Base-by-base conservation (phyloP, 306 rosid genomes). In the Inga oerstediana region DNA sequence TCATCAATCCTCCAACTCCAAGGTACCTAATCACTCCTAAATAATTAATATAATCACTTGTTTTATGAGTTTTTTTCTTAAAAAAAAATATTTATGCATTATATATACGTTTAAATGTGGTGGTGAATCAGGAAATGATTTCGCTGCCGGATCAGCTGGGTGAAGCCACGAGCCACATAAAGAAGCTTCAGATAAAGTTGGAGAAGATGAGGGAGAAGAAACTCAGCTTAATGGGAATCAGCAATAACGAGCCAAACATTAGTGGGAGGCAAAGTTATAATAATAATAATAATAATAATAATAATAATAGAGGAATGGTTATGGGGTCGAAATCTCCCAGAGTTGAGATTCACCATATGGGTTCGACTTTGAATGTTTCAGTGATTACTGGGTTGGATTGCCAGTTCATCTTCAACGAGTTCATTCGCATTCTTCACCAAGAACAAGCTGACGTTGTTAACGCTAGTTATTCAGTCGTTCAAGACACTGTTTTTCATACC, bases 141-240 rank as follows among this genome's bases (percentile, higher is more conserved):
- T 85, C 93, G 10, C 56, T 85, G 44, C 82, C 88, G 4, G 93
- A 88, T 86, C 93, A 88, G 75, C 87, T 90, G 65, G 86, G 65
- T 24, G 88, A 87, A 75, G 93, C 93, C 43, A 6, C 43, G 43
- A 7, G 82, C 80, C 35, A 92, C 82, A 88, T 92, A 44, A 92
- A 90, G 82, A 87, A 81, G 82, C 74, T 88, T 11, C 92, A 88
- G 81, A 85, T 75, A 5, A 82, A 85, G 66, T 74, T 92, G 91
- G 93, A 88, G 90, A 88, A 37, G 45, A 48, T 90, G 92, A 90
- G 66, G 87, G 89, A 87, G 80, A 90, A 82, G 87, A 92, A 85
- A 39, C 32, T 61, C 49, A 72, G 72, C 45, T 46, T 89, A 10
- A 54, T 72, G 73, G 90, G 84, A 39, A 83, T 13, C 43, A 39